phyloP scores from a whole-genome alignment of 2,329 filamentous ascomycete genomes.

The Penicillium rolfsii region DNA sequence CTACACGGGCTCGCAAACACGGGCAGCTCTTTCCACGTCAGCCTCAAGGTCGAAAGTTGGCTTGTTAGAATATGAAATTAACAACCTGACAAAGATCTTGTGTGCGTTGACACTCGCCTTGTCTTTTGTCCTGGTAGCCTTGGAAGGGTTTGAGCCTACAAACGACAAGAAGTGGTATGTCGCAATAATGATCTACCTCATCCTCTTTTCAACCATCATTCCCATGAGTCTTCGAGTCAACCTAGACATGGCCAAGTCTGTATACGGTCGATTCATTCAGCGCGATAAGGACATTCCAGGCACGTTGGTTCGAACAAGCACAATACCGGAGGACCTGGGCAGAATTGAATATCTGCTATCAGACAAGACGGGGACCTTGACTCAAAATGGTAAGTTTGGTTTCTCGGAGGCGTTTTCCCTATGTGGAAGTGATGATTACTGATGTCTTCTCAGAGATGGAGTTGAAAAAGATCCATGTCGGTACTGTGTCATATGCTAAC shows the following conservation, averaged over 20 bases:
- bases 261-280: conserved; percentile 95
- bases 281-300: conserved; percentile 85
- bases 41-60: conserved; percentile 92
- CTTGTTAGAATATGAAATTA: conserved; percentile 92
- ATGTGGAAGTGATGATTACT: conserved; percentile 18
- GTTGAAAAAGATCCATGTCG: conserved; percentile 97
- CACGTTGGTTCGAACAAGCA: conserved; percentile 92
- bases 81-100: conserved; percentile 93
- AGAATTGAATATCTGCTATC: conserved; percentile 94
- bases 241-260: conserved; percentile 93
- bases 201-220: conserved; percentile 98
- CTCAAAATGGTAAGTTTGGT: conserved; percentile 70
- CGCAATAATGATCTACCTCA: conserved; percentile 96
- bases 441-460: conserved; percentile 73
- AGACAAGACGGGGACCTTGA: conserved; percentile 97
- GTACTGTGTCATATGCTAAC: conserved; percentile 96
- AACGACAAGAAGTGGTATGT: conserved; percentile 76
- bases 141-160: conserved; percentile 73
- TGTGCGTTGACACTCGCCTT: conserved; percentile 84
- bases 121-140: conserved; percentile 82
- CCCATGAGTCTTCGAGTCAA: conserved; percentile 96
- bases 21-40: conserved; percentile 89
- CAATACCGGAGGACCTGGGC: conserved; percentile 93
- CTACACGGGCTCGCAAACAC: conserved; percentile 92
- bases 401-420: not conserved